Evolutionary conservation across 2,329 filamentous ascomycete genomes (phyloP), one percentile per base, ranked within the genome.

Genomic region (Aureobasidium sp.): DNA sequence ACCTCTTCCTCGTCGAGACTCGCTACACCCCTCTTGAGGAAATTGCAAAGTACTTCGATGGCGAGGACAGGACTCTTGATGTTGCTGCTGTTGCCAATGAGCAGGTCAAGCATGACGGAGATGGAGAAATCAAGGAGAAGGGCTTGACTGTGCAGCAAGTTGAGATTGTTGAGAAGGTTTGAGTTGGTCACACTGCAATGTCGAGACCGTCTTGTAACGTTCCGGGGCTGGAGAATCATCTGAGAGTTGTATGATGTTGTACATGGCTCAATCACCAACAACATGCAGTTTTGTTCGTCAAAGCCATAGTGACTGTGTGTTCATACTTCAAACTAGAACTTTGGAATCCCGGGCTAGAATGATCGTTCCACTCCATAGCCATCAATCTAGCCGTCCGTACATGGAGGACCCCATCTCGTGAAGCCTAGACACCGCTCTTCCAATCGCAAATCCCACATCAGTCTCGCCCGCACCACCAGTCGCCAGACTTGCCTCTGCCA

Each of bases 1-100:
- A 72, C 64, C 67, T 69, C 61, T 65, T 71, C 64, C 73, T 75
- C 64, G 70, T 75, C 42, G 77, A 79, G 67, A 79, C 75, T 6
- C 72, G 74, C 52, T 68, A 73, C 41, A 70, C 73, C 63, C 78
- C 75, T 7, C 71, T 80, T 25, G 78, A 80, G 66, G 78, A 79
- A 66, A 68, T 80, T 12, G 73, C 74, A 25, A 70, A 72, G 29
- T 76, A 79, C 63, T 79, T 80, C 65, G 70, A 71, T 52, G 70
- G 69, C 5, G 53, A 45, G 37, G 53, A 58, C 14, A 56, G 36
- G 8, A 34, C 52, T 20, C 52, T 56, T 15, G 37, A 56, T 44
- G 52, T 56, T 4, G 52, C 52, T 56, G 52, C 52, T 56, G 39
- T 56, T 25, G 52, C 52, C 14, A 56, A 56, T 9, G 52, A 56